Percentiles rank a stretch among this genome's conserved stretches.
Conservation (phyloP, 2,329 filamentous ascomycete species). For the Botrytis fragariae region DNA sequence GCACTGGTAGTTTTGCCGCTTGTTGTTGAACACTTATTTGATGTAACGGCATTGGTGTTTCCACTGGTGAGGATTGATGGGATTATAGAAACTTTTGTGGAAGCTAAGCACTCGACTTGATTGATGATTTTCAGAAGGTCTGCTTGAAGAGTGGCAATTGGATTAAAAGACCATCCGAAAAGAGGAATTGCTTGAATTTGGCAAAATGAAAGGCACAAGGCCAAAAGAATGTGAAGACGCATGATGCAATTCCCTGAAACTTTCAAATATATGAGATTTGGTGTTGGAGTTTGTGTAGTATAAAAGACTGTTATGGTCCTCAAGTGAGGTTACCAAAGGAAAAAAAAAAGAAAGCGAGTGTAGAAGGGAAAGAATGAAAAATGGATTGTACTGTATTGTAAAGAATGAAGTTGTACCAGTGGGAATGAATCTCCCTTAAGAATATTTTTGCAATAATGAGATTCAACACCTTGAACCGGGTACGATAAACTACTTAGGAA, state of each 20-base stretch:
- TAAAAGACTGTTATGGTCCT: not conserved
- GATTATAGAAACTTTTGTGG: conserved; percentile 1
- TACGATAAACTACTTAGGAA: not conserved
- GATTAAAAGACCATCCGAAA: not conserved
- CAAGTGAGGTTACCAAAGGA: not conserved
- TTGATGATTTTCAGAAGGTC: conserved; percentile 1
- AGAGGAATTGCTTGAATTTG: not conserved
- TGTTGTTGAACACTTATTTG: conserved; percentile 5
- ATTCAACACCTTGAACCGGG: not conserved
- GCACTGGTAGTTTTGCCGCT: not conserved
- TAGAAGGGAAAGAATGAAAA: not conserved
- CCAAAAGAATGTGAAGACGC: conserved; percentile 12
- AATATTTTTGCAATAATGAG: not conserved
- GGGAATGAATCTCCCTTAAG: conserved; percentile 8
- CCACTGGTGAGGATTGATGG: not conserved
- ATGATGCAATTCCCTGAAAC: not conserved
- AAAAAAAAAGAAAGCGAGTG: not conserved
- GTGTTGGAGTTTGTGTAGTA: not conserved
- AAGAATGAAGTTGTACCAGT: not conserved
- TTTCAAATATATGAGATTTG: not conserved
- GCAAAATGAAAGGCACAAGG: conserved; percentile 7
- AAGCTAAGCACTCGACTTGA: not conserved
- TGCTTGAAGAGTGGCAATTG: conserved; percentile 1
- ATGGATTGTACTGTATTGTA: not conserved
- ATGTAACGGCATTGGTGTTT: not conserved